Conservation (phyloP, 441 rosid genomes). For the Dalechampia spathulata region DNA sequence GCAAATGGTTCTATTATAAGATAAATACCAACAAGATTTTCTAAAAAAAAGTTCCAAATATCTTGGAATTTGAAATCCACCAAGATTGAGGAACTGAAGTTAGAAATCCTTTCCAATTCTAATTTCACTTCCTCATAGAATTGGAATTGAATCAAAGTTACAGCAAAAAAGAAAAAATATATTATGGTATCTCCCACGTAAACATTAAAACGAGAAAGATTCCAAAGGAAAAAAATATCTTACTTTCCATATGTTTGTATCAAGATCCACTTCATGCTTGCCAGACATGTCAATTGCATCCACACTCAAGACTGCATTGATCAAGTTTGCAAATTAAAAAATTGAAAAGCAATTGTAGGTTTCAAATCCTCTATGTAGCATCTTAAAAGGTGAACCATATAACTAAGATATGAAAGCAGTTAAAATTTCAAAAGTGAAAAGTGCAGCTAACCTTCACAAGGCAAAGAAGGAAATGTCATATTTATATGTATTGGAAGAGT, state of each 20-base stretch:
- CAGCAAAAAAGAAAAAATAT: no score
- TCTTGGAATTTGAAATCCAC: no score
- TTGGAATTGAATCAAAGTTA: no score
- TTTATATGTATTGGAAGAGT: conserved; percentile 96
- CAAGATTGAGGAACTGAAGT: no score
- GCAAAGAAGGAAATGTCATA: conserved; percentile 92
- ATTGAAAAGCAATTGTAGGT: conserved; percentile 6
- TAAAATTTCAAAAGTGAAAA: not conserved
- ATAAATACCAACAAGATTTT: no score
- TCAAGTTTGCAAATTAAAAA: not conserved
- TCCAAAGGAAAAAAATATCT: conserved; percentile 8
- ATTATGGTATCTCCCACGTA: no score
- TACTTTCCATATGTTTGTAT: conserved; percentile 98
- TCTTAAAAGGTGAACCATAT: not conserved
- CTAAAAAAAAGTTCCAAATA: no score
- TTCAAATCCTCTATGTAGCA: not conserved
- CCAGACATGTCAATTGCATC: conserved; percentile 99
- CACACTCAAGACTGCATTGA: conserved; percentile 67
- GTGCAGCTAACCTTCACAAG: conserved; percentile 82
- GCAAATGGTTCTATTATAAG: no score
- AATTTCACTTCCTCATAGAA: no score
- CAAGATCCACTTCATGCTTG: conserved; percentile 99
- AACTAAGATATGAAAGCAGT: no score
- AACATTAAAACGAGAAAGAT: not conserved
- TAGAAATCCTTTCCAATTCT: no score